Evolutionary conservation across 495 filamentous ascomycete species (phyloP), one percentile per base, ranked within the genome.

Genomic region (Oidiodendron maius): DNA sequence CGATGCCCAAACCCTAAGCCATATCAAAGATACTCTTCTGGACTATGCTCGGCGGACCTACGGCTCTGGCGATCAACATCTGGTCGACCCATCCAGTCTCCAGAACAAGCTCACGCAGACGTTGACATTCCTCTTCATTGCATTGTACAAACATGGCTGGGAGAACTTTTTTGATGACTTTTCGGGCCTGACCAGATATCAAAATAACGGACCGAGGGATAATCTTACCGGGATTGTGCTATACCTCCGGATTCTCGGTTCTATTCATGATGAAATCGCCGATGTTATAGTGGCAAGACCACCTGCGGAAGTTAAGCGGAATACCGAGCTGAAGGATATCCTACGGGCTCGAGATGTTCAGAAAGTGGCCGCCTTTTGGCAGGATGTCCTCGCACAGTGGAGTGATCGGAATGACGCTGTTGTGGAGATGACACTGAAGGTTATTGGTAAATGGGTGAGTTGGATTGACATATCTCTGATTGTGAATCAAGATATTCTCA

Each of bases 41-140:
- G 74, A 75, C 43, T 96, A 96, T 62, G 71, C 89, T 15, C 76
- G 76, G 44, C 77, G 79, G 50, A 77, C 76, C 28, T 99, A 94
- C 62, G 74, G 81, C 16, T 70, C 72, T 16, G 69, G 71, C 35
- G 46, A 20, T 23, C 72, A 71, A 36, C 68, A 69, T 17, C 65
- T 68, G 17, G 62, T 74, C 48, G 91, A 96, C 63, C 74, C 82
- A 9, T 55, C 81, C 26, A 75, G 76, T 53, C 83, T 99, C 24
- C 94, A 97, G 67, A 99, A 97, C 66, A 99, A 99, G 65, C 83
- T 97, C 51, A 87, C 89, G 21, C 93, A 99, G 66, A 95, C 91
- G 25, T 67, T 97, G 35, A 99, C 93, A 10, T 86, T 84, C 56
- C 82, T 99, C 18, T 99, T 97, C 65, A 81, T 86, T 6, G 74